A percentile compares a stretch with the other conserved stretches of the same genome.
Conservation (phyloP, 1,284 basidiomycete genomes). For the Irpex lacteus region DNA sequence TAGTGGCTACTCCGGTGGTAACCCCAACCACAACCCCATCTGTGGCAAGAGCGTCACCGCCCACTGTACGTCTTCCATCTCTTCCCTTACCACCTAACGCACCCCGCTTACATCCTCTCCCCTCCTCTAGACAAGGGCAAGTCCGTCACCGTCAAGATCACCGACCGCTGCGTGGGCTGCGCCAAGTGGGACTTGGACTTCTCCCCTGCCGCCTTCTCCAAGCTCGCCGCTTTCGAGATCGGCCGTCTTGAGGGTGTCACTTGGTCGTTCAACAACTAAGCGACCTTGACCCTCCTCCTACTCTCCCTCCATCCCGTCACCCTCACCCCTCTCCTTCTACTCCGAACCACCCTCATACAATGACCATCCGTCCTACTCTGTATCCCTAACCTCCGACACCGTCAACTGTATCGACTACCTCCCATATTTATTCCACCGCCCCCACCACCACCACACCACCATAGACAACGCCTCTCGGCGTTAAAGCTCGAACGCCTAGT, state of each 20-base stretch:
- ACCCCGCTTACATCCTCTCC: neutral
- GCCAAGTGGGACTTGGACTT: conserved; percentile 43
- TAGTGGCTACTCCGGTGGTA: conserved; percentile 29
- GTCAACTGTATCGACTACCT: neutral
- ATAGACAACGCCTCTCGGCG: neutral
- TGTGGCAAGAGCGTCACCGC: conserved; percentile 38
- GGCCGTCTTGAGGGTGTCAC: conserved; percentile 16
- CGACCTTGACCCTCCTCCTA: neutral
- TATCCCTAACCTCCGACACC: neutral
- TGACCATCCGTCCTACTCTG: neutral
- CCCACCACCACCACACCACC: too few relatives aligned
- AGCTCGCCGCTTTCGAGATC: conserved; percentile 28
- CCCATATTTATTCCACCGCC: neutral
- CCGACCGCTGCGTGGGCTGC: conserved; percentile 43
- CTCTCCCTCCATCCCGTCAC: neutral
- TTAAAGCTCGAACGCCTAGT: neutral
- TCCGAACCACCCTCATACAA: neutral
- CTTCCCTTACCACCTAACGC: neutral
- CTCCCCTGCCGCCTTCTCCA: conserved; percentile 34
- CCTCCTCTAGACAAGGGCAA: conserved; percentile 29
- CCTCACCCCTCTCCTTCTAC: neutral
- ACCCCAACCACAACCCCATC: conserved; percentile 43
- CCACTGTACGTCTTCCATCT: conserved; percentile 27
- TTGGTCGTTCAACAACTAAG: conserved; percentile 26
- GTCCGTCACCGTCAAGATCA: conserved; percentile 35